These are phyloP conservation scores for Phialophora expanda DNA, from an alignment of 2,329 filamentous ascomycete genomes.

Conservation along the genomic window DNA sequence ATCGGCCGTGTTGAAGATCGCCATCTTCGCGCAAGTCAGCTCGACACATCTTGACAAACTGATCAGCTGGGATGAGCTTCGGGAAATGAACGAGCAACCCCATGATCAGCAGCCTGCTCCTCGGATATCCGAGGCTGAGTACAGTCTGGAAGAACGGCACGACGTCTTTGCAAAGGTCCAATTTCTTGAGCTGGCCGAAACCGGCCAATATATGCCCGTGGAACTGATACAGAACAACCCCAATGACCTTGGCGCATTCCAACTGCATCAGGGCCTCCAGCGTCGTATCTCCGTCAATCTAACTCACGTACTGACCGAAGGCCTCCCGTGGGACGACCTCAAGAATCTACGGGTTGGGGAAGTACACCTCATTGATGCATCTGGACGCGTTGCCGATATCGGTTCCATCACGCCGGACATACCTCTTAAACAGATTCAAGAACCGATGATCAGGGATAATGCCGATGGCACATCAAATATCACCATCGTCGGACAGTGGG, in stretches of 20 bases:
- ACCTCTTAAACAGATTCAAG: slow-evolving; percentile 74
- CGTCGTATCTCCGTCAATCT: slow-evolving; percentile 84
- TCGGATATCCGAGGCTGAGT: slow-evolving; percentile 87
- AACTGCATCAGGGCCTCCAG: slow-evolving; percentile 93
- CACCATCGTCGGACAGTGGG: slow-evolving; percentile 90
- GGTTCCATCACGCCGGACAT: slow-evolving; percentile 75
- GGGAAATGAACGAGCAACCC: slow-evolving; percentile 67
- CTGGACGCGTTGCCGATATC: slow-evolving; percentile 82
- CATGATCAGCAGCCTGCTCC: slow-evolving; percentile 60
- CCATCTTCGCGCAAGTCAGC: slow-evolving; percentile 89
- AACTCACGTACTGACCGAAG: slow-evolving; percentile 88
- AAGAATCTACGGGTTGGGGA: slow-evolving; percentile 76
- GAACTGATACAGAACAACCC: slow-evolving; percentile 87
- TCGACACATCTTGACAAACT: slow-evolving; percentile 96
- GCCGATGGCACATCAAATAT: slow-evolving; percentile 88
- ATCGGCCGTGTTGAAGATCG: slow-evolving; percentile 78
- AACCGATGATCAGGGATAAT: slow-evolving; percentile 81
- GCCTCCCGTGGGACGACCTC: slow-evolving; percentile 86
- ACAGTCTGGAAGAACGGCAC: slow-evolving; percentile 89
- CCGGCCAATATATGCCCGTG: slow-evolving; percentile 87
- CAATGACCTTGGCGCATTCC: slow-evolving; percentile 86
- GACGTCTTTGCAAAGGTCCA: slow-evolving; percentile 88
- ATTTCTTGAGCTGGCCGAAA: slow-evolving; percentile 88
- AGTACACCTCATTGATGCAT: slow-evolving; percentile 81
- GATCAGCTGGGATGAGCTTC: slow-evolving; percentile 98